Percentiles rank a stretch among this genome's conserved stretches.
These are phyloP conservation scores for Mycena kentingensis DNA, from an alignment of 768 basidiomycete species.

Conservation along the genomic window DNA sequence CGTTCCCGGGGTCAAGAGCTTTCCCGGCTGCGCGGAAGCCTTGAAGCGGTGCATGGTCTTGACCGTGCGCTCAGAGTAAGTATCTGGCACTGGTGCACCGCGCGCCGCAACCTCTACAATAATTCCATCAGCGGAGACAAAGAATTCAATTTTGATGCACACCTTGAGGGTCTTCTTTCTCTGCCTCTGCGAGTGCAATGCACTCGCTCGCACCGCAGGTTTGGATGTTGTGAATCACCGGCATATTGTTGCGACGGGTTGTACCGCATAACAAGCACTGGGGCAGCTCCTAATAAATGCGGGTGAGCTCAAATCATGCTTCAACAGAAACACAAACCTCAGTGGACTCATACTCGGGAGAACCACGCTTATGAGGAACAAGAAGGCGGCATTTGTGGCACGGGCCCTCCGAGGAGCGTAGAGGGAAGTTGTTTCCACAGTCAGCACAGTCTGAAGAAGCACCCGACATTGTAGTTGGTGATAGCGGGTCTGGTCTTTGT, in stretches of 20 bases:
- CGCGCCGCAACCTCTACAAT: neutral
- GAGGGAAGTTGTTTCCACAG: slow-evolving; percentile 5
- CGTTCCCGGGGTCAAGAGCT: neutral
- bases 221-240: neutral
- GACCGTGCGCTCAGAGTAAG: neutral
- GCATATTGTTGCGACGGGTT: slow-evolving; percentile 2
- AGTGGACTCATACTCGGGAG: slow-evolving; percentile 1
- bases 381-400: slow-evolving; percentile 5
- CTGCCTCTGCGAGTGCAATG: too few species aligned
- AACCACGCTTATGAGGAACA: neutral
- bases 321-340: neutral
- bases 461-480: neutral
- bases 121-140: neutral
- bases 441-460: slow-evolving; percentile 2
- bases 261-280: slow-evolving; percentile 2
- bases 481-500: neutral
- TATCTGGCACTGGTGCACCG: neutral
- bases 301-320: neutral
- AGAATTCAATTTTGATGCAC: neutral
- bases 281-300: neutral
- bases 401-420: neutral
- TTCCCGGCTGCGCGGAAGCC: neutral
- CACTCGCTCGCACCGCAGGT: neutral
- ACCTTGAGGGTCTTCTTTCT: neutral
- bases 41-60: neutral